Conservation (phyloP, 805 yeast genomes). For the Yarrowia divulgata region DNA sequence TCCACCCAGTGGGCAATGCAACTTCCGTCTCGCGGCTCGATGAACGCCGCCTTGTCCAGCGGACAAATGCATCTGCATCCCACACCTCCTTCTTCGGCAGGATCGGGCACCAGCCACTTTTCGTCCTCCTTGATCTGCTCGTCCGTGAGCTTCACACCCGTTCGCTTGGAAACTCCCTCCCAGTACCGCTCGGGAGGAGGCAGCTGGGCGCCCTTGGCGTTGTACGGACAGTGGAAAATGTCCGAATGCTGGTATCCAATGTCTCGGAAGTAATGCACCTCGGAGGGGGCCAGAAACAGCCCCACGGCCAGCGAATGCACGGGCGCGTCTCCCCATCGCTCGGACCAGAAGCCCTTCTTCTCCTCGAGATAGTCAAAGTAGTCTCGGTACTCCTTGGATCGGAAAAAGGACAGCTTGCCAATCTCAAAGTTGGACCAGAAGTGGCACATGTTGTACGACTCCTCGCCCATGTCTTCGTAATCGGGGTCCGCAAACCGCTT, state of each 20-base stretch:
- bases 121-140: conserved; percentile 50
- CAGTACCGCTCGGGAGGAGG: conserved; percentile 29
- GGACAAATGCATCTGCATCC: conserved; percentile 88
- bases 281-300: conserved; percentile 68
- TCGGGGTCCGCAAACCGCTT: conserved; percentile 34
- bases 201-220: conserved; percentile 56
- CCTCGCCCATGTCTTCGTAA: conserved; percentile 49
- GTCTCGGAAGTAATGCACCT: conserved; percentile 90
- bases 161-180: conserved; percentile 27
- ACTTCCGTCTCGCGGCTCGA: conserved; percentile 50
- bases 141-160: conserved; percentile 44
- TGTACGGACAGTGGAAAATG: conserved; percentile 82
- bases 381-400: conserved; percentile 65
- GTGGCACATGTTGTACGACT: conserved; percentile 73
- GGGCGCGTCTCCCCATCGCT: conserved; percentile 99
- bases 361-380: conserved; percentile 74
- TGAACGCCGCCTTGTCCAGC: conserved; percentile 54
- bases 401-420: conserved; percentile 79
- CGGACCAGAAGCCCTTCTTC: conserved; percentile 84
- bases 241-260: conserved; percentile 88
- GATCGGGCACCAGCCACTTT: conserved; percentile 54
- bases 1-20: conserved; percentile 50
- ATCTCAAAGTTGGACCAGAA: conserved; percentile 96
- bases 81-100: conserved; percentile 57
- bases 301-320: conserved; percentile 88